phyloP scores from a whole-genome alignment of 306 rosid species.

The Cyclanthera cordifolia region DNA sequence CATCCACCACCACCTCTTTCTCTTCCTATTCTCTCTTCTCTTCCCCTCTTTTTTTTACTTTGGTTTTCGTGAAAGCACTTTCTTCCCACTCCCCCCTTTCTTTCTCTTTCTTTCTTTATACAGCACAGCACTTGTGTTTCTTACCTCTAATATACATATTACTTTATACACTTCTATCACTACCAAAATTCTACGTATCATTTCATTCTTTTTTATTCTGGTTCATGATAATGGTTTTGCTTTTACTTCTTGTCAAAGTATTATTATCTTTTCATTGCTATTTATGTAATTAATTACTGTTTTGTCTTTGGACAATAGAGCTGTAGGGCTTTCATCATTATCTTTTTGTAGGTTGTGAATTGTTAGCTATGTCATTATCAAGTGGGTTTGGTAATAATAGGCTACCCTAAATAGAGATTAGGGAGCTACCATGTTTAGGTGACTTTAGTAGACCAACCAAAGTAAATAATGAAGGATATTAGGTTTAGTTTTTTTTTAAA shows the following conservation, averaged over 20 bases:
- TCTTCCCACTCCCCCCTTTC: conserved; percentile 5
- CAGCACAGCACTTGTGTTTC: background rate
- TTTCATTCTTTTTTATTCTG: too few relatives aligned
- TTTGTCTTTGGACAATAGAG: background rate
- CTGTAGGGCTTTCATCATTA: background rate
- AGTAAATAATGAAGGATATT: background rate
- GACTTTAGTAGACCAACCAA: background rate
- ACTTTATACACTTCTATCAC: too few relatives aligned
- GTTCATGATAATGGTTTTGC: too few relatives aligned
- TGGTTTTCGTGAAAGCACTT: conserved; percentile 59
- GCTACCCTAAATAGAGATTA: background rate
- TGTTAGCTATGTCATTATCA: background rate
- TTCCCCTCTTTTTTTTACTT: conserved; percentile 26
- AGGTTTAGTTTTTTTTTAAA: too few relatives aligned
- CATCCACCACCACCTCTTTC: conserved; percentile 30
- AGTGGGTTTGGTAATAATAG: background rate
- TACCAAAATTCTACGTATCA: too few relatives aligned
- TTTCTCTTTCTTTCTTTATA: background rate
- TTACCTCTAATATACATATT: too few relatives aligned
- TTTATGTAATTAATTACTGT: too few relatives aligned
- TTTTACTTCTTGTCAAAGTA: too few relatives aligned
- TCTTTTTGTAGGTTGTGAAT: background rate
- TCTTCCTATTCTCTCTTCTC: too few relatives aligned
- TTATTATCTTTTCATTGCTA: too few relatives aligned
- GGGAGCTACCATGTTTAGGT: background rate